These are phyloP conservation scores for Acephala macrosclerotiorum DNA, from an alignment of 2,329 filamentous ascomycete species.

Conservation along the genomic window DNA sequence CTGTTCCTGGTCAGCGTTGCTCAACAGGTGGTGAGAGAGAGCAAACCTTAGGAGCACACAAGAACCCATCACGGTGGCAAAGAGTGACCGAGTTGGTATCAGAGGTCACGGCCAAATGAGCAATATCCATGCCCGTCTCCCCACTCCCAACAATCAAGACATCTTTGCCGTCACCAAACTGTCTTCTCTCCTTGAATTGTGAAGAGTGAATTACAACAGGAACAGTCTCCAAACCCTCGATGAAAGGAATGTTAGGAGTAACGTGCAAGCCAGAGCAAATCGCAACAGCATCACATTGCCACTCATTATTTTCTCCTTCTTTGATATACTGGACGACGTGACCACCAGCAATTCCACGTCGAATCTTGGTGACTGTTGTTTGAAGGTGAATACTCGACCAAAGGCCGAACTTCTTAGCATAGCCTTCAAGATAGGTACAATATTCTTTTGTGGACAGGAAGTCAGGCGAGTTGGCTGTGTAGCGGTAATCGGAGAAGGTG, in stretches of 20 bases:
- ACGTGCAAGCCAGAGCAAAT: conserved; percentile 55
- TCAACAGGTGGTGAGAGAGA: not conserved
- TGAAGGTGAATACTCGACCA: conserved; percentile 12
- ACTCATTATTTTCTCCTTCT: conserved; percentile 22
- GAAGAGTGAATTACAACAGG: conserved; percentile 52
- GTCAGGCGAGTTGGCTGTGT: conserved; percentile 51
- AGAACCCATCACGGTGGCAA: conserved; percentile 55
- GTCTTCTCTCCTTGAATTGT: conserved; percentile 49
- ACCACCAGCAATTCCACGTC: conserved; percentile 15
- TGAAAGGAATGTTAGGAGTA: conserved; percentile 48
- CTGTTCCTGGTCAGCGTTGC: conserved; percentile 14
- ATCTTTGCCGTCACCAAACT: conserved; percentile 50
- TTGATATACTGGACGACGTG: conserved; percentile 28
- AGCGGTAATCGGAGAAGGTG: conserved; percentile 58
- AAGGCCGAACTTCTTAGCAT: not conserved
- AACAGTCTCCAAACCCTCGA: conserved; percentile 49
- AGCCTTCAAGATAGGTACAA: conserved; percentile 7
- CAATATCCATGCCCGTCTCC: conserved; percentile 55
- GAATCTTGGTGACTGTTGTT: conserved; percentile 42
- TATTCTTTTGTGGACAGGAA: conserved; percentile 33
- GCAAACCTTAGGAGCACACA: conserved; percentile 53
- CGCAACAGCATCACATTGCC: conserved; percentile 53
- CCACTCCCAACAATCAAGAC: conserved; percentile 54
- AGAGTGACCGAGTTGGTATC: conserved; percentile 51
- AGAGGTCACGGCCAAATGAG: conserved; percentile 53